Base-by-base conservation (phyloP, 2,329 filamentous ascomycete species). In the Cladophialophora bantiana region DNA sequence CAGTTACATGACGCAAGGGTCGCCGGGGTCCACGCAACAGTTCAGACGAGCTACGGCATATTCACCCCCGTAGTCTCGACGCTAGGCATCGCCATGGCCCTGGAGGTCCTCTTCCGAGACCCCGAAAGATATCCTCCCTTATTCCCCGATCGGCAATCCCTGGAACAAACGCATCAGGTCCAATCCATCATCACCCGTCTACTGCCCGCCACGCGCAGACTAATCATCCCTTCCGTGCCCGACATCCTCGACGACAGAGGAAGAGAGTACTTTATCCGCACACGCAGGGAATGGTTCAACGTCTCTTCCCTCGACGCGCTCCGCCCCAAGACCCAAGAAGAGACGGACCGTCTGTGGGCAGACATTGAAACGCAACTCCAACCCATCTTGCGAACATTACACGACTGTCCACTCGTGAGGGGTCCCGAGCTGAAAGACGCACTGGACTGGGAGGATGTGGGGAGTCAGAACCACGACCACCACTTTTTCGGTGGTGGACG, bases 161-260 rank as follows among this genome's bases (percentile, higher is more conserved):
- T 42, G 12, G 48, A 53, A 13, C 55, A 60, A 38, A 38, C 45
- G 6, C 42, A 36, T 15, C 13, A 65, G 9, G 45, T 59, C 7
- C 56, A 65, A 18, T 20, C 32, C 31, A 42, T 54, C 9, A 56
- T 65, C 34, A 65, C 56, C 2, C 45, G 62, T 20, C 20, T 59
- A 10, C 42, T 65, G 9, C 55, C 55, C 9, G 55, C 50, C 3
- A 40, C 56, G 20, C 32, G 62, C 13, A 20, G 55, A n/a, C 50
- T 65, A 12, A 54, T 65, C n/a, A 53, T 65, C 32, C 62, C 62
- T 18, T 59, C 55, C 3, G 62, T 65, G 7, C 56, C 62, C 3
- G 48, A 59, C n/a, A 35, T 65, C 18, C 55, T 65, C n/a, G 62
- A 65, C 31, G 57, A 53, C 26, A 36, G 63, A 42, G 63, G 63